Base-by-base conservation (phyloP, 139 green algal genomes). In the Volvox africanus region DNA sequence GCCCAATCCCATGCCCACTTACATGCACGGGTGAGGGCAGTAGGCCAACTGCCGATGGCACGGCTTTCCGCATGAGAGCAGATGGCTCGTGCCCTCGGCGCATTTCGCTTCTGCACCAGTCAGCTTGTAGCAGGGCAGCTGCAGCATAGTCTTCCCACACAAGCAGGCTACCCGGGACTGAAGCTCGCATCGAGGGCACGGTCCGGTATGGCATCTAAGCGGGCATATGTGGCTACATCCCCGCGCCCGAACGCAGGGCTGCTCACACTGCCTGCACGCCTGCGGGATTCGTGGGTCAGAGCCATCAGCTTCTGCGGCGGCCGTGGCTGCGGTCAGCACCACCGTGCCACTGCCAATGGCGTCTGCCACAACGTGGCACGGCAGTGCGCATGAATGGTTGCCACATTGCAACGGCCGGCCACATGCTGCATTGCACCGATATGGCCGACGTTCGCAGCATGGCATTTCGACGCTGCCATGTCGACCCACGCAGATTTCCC, bases 21-120 rank as follows among this genome's bases (percentile, higher is more conserved):
- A 90, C 86, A 76, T 90, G 92, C 96, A 98, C 6, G 93, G 84
- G 77, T 98, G 96, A 19, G 92, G 91, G 92, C 96, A 98, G 87
- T 61, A 81, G 0, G 92, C 82, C 37, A 98, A 91, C 88, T 91
- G 79, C 44, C 89, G 79, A 87, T 96, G 93, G 90, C 96, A 98
- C 5, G 91, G 88, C 91, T 96, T 96, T 24, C 87, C 87, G 69
- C 96, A 98, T 32, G 82, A 93, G 82, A 97, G 92, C 89, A n/a
- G 36, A 13, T 21, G 32, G 55, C 20, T 37, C 17, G 35, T 21
- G n/a, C 79, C 71, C 71, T 32, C 9, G 78, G 24, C 14, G 3
- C 18, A 12, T 44, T 88, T 35, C 61, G 79, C 32, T 62, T 79
- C 6, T 33, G 68, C 88, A 69, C 76, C 90, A 85, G 67, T 68